These are phyloP conservation scores for Rhynchospora pubera DNA, from an alignment of 176 grass and related monocot genomes.

Conservation along the genomic window DNA sequence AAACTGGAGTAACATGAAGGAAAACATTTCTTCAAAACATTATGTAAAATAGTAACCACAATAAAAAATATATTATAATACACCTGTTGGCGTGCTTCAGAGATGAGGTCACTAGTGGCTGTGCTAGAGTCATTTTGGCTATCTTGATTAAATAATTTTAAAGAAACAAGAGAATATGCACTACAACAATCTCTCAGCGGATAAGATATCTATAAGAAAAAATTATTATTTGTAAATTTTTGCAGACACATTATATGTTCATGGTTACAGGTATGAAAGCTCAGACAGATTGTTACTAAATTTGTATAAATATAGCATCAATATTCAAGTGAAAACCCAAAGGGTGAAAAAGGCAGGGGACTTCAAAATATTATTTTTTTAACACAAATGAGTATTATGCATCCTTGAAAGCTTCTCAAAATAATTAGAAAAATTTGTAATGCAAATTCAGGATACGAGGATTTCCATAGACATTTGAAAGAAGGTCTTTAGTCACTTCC, in stretches of 20 bases:
- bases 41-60: background rate
- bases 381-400: background rate
- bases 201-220: background rate
- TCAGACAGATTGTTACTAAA: background rate
- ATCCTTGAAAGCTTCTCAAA: background rate
- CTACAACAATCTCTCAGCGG: background rate
- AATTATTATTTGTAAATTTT: background rate
- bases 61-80: background rate
- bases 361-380: background rate
- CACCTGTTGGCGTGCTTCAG: conserved; percentile 66
- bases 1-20: background rate
- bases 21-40: background rate
- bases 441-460: conserved; percentile 75
- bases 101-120: conserved; percentile 43
- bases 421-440: background rate
- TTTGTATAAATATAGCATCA: background rate
- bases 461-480: conserved; percentile 72
- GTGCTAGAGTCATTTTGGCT: conserved; percentile 87
- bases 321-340: background rate
- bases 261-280: background rate
- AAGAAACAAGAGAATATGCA: conserved; percentile 21
- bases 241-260: background rate
- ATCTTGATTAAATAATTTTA: conserved; percentile 47
- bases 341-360: background rate
- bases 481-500: conserved; percentile 48